Conservation (phyloP, 2,329 filamentous ascomycete species). For the Ceratocystis lukuohia region DNA sequence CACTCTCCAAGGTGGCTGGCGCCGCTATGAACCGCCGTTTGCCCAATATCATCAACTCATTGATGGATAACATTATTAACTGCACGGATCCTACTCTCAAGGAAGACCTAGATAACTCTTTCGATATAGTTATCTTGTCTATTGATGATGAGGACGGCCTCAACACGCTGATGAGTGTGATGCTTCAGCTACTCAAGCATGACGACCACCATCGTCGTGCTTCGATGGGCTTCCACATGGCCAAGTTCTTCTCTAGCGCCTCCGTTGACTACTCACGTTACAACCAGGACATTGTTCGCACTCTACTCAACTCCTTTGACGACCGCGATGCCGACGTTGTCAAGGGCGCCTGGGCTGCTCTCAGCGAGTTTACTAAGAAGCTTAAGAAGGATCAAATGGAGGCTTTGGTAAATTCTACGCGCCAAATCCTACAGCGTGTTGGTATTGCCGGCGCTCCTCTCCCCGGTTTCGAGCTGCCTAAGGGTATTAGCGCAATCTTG, state of each 20-base stretch:
- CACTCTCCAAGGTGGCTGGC: slow-evolving; percentile 80
- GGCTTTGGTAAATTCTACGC: slow-evolving; percentile 69
- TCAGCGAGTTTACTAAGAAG: slow-evolving; percentile 75
- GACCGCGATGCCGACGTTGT: slow-evolving; percentile 73
- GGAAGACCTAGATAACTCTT: slow-evolving; percentile 61
- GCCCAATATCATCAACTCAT: slow-evolving; percentile 77
- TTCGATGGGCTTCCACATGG: slow-evolving; percentile 63
- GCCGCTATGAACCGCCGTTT: slow-evolving; percentile 81
- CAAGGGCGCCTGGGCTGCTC: slow-evolving; percentile 76
- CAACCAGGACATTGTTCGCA: slow-evolving; percentile 87
- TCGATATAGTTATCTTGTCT: slow-evolving; percentile 79
- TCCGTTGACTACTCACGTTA: slow-evolving; percentile 88
- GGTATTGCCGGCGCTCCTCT: slow-evolving; percentile 76
- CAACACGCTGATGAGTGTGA: slow-evolving; percentile 88
- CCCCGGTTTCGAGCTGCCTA: slow-evolving; percentile 79
- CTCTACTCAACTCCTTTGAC: slow-evolving; percentile 81
- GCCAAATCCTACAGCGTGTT: slow-evolving; percentile 74
- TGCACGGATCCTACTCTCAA: slow-evolving; percentile 61
- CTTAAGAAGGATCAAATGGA: slow-evolving; percentile 98
- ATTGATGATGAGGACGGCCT: slow-evolving; percentile 94
- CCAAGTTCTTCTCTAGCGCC: slow-evolving; percentile 69
- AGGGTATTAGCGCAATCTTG: slow-evolving; percentile 91
- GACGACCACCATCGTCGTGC: slow-evolving; percentile 79
- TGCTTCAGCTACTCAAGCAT: slow-evolving; percentile 77
- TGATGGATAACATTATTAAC: slow-evolving; percentile 83